Percentiles rank a stretch among this genome's conserved stretches.
Evolutionary conservation across 139 green algal species (phyloP).

Genomic region (Micromonas commoda): DNA sequence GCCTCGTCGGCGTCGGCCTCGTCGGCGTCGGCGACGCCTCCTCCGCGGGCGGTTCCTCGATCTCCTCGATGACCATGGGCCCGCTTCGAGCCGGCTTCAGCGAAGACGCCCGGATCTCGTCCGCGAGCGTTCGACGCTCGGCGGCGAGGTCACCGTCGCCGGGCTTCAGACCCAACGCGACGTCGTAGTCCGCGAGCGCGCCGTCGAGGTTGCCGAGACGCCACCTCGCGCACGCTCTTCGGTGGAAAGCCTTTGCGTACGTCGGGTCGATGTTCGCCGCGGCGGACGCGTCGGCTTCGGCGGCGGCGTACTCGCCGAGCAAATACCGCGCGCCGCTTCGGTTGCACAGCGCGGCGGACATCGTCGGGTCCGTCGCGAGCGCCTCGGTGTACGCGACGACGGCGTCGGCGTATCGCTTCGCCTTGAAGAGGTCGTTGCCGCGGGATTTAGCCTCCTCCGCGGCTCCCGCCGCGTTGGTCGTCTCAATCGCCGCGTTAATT

Average conservation of each 20-base stretch:
- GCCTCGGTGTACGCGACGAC: slow-evolving; percentile 43
- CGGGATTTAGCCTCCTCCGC: slow-evolving; percentile 58
- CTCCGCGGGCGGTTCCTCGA: neutral
- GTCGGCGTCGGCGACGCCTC: neutral
- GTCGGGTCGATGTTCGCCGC: neutral
- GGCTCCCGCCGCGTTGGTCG: slow-evolving; percentile 15
- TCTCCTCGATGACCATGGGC: neutral
- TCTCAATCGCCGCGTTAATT: neutral
- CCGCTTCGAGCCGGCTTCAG: no score
- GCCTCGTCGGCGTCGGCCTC: no score
- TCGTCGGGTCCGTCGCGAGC: slow-evolving; percentile 42
- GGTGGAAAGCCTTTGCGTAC: slow-evolving; percentile 8
- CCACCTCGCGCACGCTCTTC: neutral
- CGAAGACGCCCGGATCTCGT: no score
- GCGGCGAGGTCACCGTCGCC: neutral
- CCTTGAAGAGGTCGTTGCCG: slow-evolving; percentile 71
- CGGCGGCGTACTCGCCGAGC: neutral
- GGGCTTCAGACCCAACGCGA: neutral
- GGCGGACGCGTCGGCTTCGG: neutral
- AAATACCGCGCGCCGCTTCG: neutral
- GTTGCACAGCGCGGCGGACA: slow-evolving; percentile 63
- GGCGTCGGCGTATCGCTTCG: slow-evolving; percentile 52
- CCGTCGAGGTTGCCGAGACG: neutral
- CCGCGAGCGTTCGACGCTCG: neutral
- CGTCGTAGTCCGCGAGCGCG: slow-evolving; percentile 5